These are phyloP conservation scores for Aspergillus bridgeri DNA, from an alignment of 495 filamentous ascomycete genomes.

Conservation along the genomic window DNA sequence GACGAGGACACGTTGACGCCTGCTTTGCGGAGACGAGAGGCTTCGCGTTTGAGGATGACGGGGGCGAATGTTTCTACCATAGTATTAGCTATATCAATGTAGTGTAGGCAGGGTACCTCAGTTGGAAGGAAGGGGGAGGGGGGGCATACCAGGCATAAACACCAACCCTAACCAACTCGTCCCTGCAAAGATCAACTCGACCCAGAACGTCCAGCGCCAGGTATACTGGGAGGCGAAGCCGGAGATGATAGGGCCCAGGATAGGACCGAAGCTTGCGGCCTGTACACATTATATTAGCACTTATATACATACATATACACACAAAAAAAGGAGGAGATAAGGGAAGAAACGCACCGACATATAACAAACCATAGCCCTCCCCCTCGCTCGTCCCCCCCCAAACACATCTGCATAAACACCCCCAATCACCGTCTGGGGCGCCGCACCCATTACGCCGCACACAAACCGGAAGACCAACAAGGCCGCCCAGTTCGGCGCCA, in stretches of 20 bases:
- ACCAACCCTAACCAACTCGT: conserved; percentile 39
- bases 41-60: conserved; percentile 59
- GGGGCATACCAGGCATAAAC: conserved; percentile 39
- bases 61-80: conserved; percentile 63
- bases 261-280: conserved; percentile 64
- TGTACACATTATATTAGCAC: conserved; percentile 17
- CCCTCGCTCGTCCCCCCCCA: conserved; percentile 53
- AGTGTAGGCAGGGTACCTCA: too few relatives aligned
- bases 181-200: conserved; percentile 57
- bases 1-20: conserved; percentile 39
- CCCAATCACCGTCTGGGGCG: conserved; percentile 66
- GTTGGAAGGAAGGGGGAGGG: not conserved
- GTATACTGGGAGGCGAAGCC: conserved; percentile 55
- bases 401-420: conserved; percentile 75
- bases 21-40: conserved; percentile 38
- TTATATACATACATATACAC: not conserved
- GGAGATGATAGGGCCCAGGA: conserved; percentile 65
- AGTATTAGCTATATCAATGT: conserved; percentile 12
- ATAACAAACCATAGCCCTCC: conserved; percentile 68
- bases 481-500: conserved; percentile 63
- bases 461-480: conserved; percentile 68
- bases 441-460: conserved; percentile 60
- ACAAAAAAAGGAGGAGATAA: not conserved
- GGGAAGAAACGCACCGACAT: conserved; percentile 65
- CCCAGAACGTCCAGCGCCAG: conserved; percentile 67